Evolutionary conservation across 2,329 filamentous ascomycete species (phyloP).

Genomic region (Aureobasidium sp.): DNA sequence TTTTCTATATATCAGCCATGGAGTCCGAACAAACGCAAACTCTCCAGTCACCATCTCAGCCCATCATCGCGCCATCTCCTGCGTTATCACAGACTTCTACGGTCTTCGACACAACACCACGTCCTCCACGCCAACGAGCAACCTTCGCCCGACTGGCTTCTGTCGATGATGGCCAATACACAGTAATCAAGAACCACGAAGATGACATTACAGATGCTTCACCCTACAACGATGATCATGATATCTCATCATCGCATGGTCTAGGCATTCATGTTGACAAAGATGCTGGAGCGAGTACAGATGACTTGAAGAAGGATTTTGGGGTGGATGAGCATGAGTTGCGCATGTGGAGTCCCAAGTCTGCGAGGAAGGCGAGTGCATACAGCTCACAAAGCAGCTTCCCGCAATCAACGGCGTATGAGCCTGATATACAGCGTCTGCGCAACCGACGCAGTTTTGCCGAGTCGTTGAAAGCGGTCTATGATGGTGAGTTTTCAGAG

Average conservation of each 20-base stretch:
- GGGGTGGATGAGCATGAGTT: not conserved
- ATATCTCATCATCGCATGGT: not conserved
- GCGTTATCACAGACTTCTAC: conserved; percentile 13
- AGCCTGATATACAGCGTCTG: conserved; percentile 8
- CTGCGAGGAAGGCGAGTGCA: conserved; percentile 17
- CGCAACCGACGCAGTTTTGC: conserved; percentile 15
- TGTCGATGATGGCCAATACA: conserved; percentile 20
- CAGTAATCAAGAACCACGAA: conserved; percentile 14
- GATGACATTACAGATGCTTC: conserved; percentile 12
- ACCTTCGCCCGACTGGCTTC: conserved; percentile 20
- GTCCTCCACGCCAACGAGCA: conserved; percentile 14
- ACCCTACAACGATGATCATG: not conserved
- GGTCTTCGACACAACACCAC: conserved; percentile 8
- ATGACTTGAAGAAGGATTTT: not conserved
- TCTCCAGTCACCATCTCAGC: not conserved
- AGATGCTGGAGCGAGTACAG: not conserved
- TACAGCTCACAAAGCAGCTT: conserved; percentile 7
- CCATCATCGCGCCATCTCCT: not conserved
- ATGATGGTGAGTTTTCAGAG: not conserved
- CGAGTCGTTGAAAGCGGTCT: conserved; percentile 16
- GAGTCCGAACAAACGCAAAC: not conserved
- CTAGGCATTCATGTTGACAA: conserved; percentile 4
- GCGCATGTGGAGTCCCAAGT: not conserved
- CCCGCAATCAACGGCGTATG: not conserved
- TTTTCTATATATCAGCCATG: not conserved